Evolutionary conservation across 1,139 yeast species (phyloP).

Genomic region (Hyphopichia fennica): DNA sequence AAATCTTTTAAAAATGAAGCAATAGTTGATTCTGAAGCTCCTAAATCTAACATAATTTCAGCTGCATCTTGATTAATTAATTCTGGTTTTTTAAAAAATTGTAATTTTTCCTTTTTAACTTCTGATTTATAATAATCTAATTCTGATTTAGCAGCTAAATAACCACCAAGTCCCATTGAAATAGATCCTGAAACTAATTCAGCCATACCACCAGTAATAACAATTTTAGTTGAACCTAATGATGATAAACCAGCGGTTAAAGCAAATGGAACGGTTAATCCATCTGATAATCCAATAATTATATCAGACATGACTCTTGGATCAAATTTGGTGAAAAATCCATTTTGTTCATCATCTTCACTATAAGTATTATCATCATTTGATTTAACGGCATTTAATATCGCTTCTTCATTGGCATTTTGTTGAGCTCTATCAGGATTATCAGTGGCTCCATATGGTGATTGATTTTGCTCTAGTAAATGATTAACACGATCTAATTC

Average conservation of each 20-base stretch:
- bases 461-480: constrained; percentile 32
- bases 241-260: constrained; percentile 80
- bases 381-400: constrained; percentile 24
- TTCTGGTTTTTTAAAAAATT: constrained; percentile 66
- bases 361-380: constrained; percentile 21
- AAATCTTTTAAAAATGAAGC: constrained; percentile 66
- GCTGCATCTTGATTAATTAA: constrained; percentile 65
- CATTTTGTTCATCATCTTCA: constrained; percentile 21
- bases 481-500: constrained; percentile 36
- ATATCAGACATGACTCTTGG: constrained; percentile 82
- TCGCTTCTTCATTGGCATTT: constrained; percentile 41
- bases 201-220: constrained; percentile 84
- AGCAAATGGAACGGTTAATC: constrained; percentile 83
- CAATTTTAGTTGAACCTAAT: constrained; percentile 70
- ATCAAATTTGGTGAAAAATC: constrained; percentile 47
- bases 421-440: constrained; percentile 36
- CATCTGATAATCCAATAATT: constrained; percentile 78
- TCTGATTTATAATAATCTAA: constrained; percentile 68
- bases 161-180: constrained; percentile 86
- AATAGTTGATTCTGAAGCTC: constrained; percentile 67
- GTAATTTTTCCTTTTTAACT: constrained; percentile 68
- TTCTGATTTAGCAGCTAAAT: constrained; percentile 78
- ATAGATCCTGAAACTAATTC: constrained; percentile 82
- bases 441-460: constrained; percentile 42
- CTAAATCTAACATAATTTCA: constrained; percentile 68